A percentile compares a stretch with the other conserved stretches of the same genome.
These are phyloP conservation scores for Fragilaria radians DNA, from an alignment of 108 stramenopile species.

Conservation along the genomic window DNA sequence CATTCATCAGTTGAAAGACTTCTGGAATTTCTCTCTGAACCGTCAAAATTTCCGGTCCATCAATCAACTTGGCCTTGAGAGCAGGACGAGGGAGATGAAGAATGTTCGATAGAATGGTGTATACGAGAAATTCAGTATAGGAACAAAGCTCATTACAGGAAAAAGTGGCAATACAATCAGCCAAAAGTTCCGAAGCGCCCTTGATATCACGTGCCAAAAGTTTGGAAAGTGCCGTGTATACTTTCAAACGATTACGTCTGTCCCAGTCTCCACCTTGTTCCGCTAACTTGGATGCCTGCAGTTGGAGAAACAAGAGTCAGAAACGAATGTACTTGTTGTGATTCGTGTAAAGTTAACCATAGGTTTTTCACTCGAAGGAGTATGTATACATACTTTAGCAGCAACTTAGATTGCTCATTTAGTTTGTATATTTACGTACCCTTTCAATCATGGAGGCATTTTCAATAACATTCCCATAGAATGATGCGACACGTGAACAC, in stretches of 20 bases:
- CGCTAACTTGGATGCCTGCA: constrained; percentile 62
- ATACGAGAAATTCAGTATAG: constrained; percentile 89
- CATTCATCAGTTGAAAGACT: constrained; percentile 63
- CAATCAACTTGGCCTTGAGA: constrained; percentile 90
- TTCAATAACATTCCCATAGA: constrained; percentile 62
- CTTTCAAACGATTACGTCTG: constrained; percentile 95
- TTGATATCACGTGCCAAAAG: constrained; percentile 78
- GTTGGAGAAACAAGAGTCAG: neutral
- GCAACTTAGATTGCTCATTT: neutral
- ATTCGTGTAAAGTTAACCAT: too few species aligned
- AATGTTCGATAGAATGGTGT: constrained; percentile 86
- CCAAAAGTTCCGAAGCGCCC: constrained; percentile 75
- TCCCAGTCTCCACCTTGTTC: constrained; percentile 98
- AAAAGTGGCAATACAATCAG: constrained; percentile 95
- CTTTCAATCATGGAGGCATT: constrained; percentile 56
- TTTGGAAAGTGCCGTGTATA: constrained; percentile 83
- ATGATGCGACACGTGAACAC: constrained; percentile 77
- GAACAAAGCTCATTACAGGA: constrained; percentile 92
- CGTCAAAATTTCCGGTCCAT: constrained; percentile 93
- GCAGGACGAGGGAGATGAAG: constrained; percentile 77
- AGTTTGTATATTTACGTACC: constrained; percentile 32
- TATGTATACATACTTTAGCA: neutral
- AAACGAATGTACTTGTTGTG: neutral
- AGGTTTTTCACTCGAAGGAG: constrained; percentile 5
- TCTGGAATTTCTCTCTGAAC: constrained; percentile 75